Evolutionary conservation across 208 protist species (phyloP), one percentile per base, ranked within the genome.

Genomic region (Leishmania major): DNA sequence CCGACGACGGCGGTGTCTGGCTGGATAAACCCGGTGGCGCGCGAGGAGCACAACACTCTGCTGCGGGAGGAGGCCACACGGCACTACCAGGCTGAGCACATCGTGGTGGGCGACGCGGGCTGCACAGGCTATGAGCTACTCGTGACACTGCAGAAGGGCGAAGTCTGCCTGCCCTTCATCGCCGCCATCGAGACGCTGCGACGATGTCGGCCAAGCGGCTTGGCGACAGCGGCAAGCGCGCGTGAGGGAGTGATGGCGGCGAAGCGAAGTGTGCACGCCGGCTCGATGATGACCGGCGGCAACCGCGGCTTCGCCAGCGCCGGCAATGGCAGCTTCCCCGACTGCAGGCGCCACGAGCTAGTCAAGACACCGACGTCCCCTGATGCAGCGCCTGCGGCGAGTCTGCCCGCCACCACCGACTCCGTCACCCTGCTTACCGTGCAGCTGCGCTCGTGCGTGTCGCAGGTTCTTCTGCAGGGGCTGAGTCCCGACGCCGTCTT

Each of bases 1-100:
- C 73, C 73, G 69, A 80, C 86, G 59, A 86, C 88, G 45, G 80
- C 80, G 5, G 81, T 70, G 49, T 79, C 85, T 69, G 84, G 88
- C 40, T 87, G 80, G 79, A 80, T 92, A 10, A 88, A 94, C 81
- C 82, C 92, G 31, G 83, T 87, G 17, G 67, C 90, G 55, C 90
- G 95, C 15, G 85, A 86, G 73, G 91, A 96, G 81, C 90, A 96
- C 84, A 96, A 98, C 82, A 87, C 84, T 5, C 80, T 89, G 64
- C 80, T 91, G n/a, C 91, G 92, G 22, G 88, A 90, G 74, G 92
- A 96, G 77, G 89, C 92, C 2, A 87, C 88, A 31, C 91, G 92
- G 75, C 91, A 96, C 83, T 81, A 96, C n/a, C 57, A 88, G 62
- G 82, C 90, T 53, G 87, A 95, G 77, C 93, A 93, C 82, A 85